Evolutionary conservation across 306 rosid genomes (phyloP), one percentile per base, ranked within the genome.

Genomic region (Amphicarpaea edgeworthii): DNA sequence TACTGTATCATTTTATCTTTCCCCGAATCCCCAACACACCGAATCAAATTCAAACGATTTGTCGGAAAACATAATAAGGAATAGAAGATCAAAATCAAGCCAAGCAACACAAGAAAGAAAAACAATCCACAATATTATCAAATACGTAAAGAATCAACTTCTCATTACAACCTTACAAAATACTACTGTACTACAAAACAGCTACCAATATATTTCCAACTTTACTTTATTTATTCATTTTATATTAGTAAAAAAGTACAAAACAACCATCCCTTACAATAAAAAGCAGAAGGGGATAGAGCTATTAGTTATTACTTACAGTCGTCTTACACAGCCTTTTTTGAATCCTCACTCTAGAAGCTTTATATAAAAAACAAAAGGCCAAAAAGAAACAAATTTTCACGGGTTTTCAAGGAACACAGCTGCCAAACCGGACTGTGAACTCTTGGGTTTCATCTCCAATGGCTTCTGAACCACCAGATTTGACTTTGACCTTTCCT

Each of bases 271-370:
- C 95, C 95, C 95, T 86, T 80, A 17, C 93, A 83, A 63, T 7
- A 84, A 79, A 89, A 89, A 87, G 75, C 40, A 83, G 87, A 87
- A 87, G 87, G 97, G 90, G 82, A 76, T 75, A 79, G 69, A 78
- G 74, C 72, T 62, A 30, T 75, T 77, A n/a, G n/a, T n/a, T n/a
- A n/a, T n/a, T n/a, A n/a, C n/a, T n/a, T n/a, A n/a, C n/a, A n/a
- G n/a, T n/a, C n/a, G n/a, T n/a, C n/a, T n/a, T 79, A 71, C 78
- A 81, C 68, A 58, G 57, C 46, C 51, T 53, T 74, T 34, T 42
- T 19, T 2, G 21, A 78, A 74, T 65, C 68, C 70, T 77, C 88
- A 26, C 69, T 24, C n/a, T 17, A 80, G 80, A 74, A 15, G 46
- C 59, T 78, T 17, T 14, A 5, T 3, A 47, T 7, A 75, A n/a